Evolutionary conservation across 768 basidiomycete genomes (phyloP).

Genomic region (Russula brevipes): DNA sequence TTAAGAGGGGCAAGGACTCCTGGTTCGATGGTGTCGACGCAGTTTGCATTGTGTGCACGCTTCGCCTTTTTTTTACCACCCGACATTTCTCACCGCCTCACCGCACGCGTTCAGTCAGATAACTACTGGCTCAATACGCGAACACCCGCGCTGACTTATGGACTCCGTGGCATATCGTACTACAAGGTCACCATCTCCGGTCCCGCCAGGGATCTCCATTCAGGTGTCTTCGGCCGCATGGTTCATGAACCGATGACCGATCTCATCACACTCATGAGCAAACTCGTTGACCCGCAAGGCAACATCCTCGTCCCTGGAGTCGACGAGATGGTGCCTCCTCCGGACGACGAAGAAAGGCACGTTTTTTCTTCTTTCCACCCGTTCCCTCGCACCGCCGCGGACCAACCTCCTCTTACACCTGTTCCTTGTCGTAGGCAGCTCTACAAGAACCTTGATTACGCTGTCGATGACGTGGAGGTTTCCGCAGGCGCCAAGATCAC

Average conservation of each 20-base stretch:
- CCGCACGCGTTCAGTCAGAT: constrained; percentile 54
- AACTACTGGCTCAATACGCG: constrained; percentile 91
- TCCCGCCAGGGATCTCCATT: constrained; percentile 84
- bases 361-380: constrained; percentile 23
- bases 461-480: constrained; percentile 63
- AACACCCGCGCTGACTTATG: constrained; percentile 79
- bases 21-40: constrained; percentile 89
- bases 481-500: constrained; percentile 73
- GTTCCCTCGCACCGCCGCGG: neutral
- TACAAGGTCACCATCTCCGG: constrained; percentile 79
- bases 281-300: constrained; percentile 74
- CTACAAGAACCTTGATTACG: constrained; percentile 72
- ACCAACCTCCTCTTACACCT: neutral
- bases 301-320: constrained; percentile 86
- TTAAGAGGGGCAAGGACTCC: constrained; percentile 52
- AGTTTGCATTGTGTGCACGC: constrained; percentile 70
- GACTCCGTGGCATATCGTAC: constrained; percentile 83
- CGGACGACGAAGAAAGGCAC: constrained; percentile 69
- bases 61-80: neutral
- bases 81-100: too few species aligned
- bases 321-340: constrained; percentile 71
- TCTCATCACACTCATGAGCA: constrained; percentile 75
- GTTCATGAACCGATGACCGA: constrained; percentile 95
- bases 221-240: constrained; percentile 76
- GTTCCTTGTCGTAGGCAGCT: constrained; percentile 42